phyloP scores from a whole-genome alignment of 257 asterid genomes.

The Lycium ferocissimum region DNA sequence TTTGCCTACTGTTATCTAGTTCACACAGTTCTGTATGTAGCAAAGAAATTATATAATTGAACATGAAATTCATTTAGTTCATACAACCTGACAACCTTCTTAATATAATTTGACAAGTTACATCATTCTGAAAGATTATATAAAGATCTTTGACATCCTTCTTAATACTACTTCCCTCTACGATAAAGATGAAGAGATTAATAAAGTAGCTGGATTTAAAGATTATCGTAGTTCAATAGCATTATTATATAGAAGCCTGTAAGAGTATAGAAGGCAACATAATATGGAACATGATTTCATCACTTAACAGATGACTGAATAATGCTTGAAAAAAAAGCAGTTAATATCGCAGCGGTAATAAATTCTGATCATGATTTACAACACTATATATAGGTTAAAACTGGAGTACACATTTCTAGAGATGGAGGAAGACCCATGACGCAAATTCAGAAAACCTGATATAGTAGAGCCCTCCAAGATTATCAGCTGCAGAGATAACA shows the following conservation, averaged over 20 bases:
- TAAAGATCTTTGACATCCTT: too few species aligned
- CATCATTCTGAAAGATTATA: too few species aligned
- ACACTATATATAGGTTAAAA: slow-evolving; percentile 30
- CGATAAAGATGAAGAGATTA: not conserved
- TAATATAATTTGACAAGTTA: too few species aligned
- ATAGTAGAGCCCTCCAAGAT: slow-evolving; percentile 19
- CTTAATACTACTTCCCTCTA: not conserved
- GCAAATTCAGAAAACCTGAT: slow-evolving; percentile 21
- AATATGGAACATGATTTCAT: slow-evolving; percentile 17
- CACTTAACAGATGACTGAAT: not conserved
- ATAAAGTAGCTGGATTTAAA: not conserved
- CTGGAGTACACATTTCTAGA: not conserved
- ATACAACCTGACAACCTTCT: too few species aligned
- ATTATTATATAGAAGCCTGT: not conserved
- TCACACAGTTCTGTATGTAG: not conserved
- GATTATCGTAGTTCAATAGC: not conserved
- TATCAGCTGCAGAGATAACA: slow-evolving; percentile 8
- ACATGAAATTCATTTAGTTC: too few species aligned
- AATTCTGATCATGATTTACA: slow-evolving; percentile 24
- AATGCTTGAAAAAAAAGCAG: not conserved
- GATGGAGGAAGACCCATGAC: slow-evolving; percentile 16
- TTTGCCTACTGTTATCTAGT: not conserved
- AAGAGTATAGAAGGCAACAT: not conserved
- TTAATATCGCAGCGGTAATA: slow-evolving; percentile 10
- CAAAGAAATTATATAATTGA: too few species aligned